Base-by-base conservation (phyloP, 495 filamentous ascomycete species). In the Massariosphaeria phaeospora region DNA sequence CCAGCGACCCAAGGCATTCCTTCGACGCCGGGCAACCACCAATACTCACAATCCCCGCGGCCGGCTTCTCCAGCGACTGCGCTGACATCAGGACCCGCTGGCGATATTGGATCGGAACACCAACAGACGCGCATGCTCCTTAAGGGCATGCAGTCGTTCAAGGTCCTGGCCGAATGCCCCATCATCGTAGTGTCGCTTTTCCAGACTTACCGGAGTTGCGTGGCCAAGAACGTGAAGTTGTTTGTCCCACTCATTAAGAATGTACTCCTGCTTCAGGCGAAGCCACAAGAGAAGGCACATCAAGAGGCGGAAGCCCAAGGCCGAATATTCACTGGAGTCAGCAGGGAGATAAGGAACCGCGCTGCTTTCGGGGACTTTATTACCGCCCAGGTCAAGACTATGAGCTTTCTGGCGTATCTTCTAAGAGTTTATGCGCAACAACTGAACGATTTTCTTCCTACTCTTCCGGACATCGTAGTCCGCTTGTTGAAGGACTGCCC, bases 161-260 rank as follows among this genome's bases (percentile, higher is more conserved):
- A 97, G 70, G 94, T 99, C 29, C 79, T 97, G 13, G 88, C 91
- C 0, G 94, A 99, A 68, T 97, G 91, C 58, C 94, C 94, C 1
- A 99, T 99, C 55, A 96, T 97, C 51, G 94, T 99, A 25, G 94
- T 99, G 15, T 98, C 94, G 7, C 85, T 97, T 58, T 97, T 99
- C 72, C 93, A 97, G 70, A 85, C 89, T 1, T 88, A 99, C 59
- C 81, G 91, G 42, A 71, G 66, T 20, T 85, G 82, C 23, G 93
- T 96, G 1, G 72, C 79, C 21, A 76, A 78, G 35, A 97, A 97
- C 61, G 91, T 99, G 33, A 93, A 88, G 75, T 75, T 80, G 1
- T 99, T 99, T 59, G 87, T 96, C 1, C 94, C 93, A 6, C 73
- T 91, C 21, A 97, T 99, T 63, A 97, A 96, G 70, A 82, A 82